Conservation (phyloP, 305 asterid species). For the Rubia occidens region DNA sequence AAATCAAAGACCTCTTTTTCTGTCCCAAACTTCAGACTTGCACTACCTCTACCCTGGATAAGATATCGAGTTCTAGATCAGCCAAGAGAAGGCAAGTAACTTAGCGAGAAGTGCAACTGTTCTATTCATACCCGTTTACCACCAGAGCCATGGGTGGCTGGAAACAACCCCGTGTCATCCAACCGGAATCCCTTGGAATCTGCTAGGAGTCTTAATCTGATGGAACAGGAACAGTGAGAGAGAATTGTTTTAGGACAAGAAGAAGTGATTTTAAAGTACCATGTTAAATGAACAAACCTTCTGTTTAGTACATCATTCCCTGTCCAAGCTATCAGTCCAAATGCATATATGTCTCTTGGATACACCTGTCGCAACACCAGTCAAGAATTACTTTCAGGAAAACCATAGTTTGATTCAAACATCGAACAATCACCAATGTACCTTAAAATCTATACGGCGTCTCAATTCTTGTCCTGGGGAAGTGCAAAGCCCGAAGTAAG, state of each 20-base stretch:
- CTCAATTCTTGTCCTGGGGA: constrained; percentile 77
- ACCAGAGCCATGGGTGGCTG: constrained; percentile 59
- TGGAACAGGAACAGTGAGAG: not conserved
- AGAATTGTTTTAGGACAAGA: not conserved
- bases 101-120: not conserved
- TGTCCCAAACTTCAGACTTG: constrained; percentile 68
- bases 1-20: constrained; percentile 85
- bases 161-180: constrained; percentile 89
- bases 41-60: constrained; percentile 61
- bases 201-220: constrained; percentile 76
- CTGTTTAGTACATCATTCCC: constrained; percentile 88
- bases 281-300: constrained; percentile 42
- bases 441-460: constrained; percentile 89
- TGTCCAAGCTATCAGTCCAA: constrained; percentile 95
- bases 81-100: not conserved
- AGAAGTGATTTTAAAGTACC: not conserved
- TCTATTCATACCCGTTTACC: constrained; percentile 49
- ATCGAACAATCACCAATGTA: constrained; percentile 11
- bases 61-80: constrained; percentile 4
- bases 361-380: constrained; percentile 48
- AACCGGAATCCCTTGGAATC: constrained; percentile 83
- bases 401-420: not conserved
- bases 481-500: constrained; percentile 92
- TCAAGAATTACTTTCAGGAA: constrained; percentile 1
- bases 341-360: constrained; percentile 85